Percentiles rank a stretch among this genome's conserved stretches.
phyloP scores from a whole-genome alignment of 176 grass and related monocot genomes.

The Carex myosuroides region DNA sequence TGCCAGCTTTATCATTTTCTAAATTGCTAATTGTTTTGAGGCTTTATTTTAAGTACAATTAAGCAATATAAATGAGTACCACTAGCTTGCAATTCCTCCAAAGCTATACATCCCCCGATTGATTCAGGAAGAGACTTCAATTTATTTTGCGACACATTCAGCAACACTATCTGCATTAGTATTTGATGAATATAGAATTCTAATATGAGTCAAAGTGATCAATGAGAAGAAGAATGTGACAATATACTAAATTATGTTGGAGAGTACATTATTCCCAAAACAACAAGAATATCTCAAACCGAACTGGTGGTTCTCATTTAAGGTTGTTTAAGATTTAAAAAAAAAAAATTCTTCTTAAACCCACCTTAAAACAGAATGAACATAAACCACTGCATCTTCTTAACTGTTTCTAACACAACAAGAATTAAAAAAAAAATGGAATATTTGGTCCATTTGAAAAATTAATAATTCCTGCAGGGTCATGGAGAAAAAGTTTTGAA shows the following conservation, averaged over 20 bases:
- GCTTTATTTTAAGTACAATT: background rate
- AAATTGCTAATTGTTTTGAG: background rate
- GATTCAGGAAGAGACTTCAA: constrained; percentile 72
- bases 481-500: background rate
- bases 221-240: background rate
- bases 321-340: no score
- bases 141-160: constrained; percentile 92
- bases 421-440: background rate
- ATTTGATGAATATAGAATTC: background rate
- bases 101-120: constrained; percentile 72
- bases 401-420: background rate
- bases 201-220: background rate
- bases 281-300: no score
- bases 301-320: no score
- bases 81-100: constrained; percentile 92
- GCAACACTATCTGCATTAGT: constrained; percentile 55
- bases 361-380: background rate
- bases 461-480: background rate
- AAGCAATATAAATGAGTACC: constrained; percentile 37
- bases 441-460: background rate
- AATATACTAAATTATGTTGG: background rate
- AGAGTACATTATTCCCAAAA: background rate
- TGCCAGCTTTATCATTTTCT: background rate
- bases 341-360: background rate
- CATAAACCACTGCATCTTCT: background rate